Evolutionary conservation across 495 filamentous ascomycete genomes (phyloP).

Genomic region (Tuber melanosporum): DNA sequence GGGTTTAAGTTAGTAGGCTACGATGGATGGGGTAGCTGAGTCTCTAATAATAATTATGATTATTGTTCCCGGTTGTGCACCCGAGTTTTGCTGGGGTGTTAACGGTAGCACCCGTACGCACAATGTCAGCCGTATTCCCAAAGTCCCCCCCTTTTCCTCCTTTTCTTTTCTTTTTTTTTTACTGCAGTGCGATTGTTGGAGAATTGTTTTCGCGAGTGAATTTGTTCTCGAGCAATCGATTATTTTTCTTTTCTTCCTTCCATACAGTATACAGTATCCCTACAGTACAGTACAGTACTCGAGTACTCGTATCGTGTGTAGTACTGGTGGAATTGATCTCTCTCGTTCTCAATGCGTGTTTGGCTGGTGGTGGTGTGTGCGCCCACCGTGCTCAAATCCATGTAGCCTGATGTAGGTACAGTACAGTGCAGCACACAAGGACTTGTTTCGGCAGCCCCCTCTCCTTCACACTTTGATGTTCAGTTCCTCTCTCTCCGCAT

Average conservation of each 20-base stretch:
- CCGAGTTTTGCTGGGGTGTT: background rate
- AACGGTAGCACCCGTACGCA: background rate
- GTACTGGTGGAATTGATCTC: background rate
- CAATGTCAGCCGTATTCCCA: background rate
- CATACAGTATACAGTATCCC: background rate
- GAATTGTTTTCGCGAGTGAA: background rate
- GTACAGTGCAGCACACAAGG: background rate
- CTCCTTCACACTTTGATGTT: constrained; percentile 19
- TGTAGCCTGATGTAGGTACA: constrained; percentile 4
- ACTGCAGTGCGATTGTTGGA: background rate
- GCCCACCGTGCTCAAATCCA: background rate
- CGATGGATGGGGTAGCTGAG: background rate
- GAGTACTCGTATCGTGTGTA: background rate
- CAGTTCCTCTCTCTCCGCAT: constrained; percentile 20
- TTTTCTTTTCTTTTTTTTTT: background rate
- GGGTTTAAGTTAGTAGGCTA: background rate
- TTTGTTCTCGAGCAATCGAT: background rate
- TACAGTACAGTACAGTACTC: too few relatives aligned
- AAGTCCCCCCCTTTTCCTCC: background rate
- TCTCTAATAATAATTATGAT: constrained; percentile 3
- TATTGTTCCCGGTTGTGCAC: background rate
- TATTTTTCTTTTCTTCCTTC: background rate
- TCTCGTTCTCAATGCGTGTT: background rate
- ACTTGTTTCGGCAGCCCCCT: constrained; percentile 25
- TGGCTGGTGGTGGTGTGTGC: background rate